Evolutionary conservation across 306 rosid species (phyloP), one percentile per base, ranked within the genome.

Genomic region (Citrullus colocynthis): DNA sequence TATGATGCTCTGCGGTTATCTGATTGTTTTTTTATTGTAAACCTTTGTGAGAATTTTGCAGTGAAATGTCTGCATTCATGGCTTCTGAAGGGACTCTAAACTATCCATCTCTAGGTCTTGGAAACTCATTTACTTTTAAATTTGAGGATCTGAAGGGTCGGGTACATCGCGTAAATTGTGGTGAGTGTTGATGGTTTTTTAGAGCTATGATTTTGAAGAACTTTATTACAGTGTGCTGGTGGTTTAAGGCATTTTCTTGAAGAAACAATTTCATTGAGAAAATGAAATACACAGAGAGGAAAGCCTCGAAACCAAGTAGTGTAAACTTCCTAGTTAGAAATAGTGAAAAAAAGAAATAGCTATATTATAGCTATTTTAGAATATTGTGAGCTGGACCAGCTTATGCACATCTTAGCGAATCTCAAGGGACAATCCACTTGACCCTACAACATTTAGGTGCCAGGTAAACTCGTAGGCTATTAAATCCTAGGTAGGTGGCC

Each of bases 81-180:
- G 65, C 94, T 58, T 88, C 94, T 30, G 97, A 94, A 20, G 97
- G 86, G 82, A 70, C 80, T 32, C 81, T 82, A 60, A 82, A 59
- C 59, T 84, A 84, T 83, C 96, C 90, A 30, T 86, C 93, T 62
- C 82, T 64, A 78, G 85, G 90, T 82, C 88, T 82, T 84, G 97
- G 85, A 76, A 90, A 90, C 85, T 87, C 96, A 78, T 88, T 95
- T 79, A 54, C 89, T 78, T 95, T 90, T 81, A 95, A 95, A 84
- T 82, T 95, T 82, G 91, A 88, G 86, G 97, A 95, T 85, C 84
- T 44, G 21, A 89, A 84, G 76, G 96, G 97, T 74, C 93, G 85
- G 72, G 88, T 92, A 48, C 97, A 92, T 87, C 88, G 97, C 56
- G 74, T 95, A 57, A 84, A 89, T 83, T 89, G 86, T 82, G 96